Evolutionary conservation across 1,284 basidiomycete species (phyloP), one percentile per base, ranked within the genome.

Genomic region (Tausonia pullulans): DNA sequence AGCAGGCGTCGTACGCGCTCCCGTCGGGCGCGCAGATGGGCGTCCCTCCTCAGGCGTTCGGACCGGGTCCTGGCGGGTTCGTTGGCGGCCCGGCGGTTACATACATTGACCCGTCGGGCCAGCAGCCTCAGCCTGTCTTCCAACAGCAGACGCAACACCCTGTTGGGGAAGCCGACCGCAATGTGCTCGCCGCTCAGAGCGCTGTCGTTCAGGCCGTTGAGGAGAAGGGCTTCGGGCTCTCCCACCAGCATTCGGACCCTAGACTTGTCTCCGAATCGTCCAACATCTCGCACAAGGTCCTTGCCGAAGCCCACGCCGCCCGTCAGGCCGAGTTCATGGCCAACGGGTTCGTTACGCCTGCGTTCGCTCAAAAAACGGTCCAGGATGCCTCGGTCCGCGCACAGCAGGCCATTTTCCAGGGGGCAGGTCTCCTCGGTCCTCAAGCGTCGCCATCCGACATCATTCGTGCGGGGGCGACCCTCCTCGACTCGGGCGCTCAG

Each of bases 181-280:
- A 58, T 4, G 43, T 57, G 3, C 39, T 39, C 4, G 63, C 63
- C 8, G 63, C 63, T 2, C 50, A 60, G 40, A 46, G 49, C 3
- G 63, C 59, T 10, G 59, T 65, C 48, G 55, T 60, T n/a, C 59
- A 65, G 41, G 58, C 59, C 7, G 59, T 65, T 16, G 59, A 61
- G 50, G 62, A 58, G 43, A 53, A 50, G n/a, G 46, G 50, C n/a
- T 58, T 57, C 56, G 62, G 55, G 8, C 49, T 49, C 8, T 63
- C 44, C 40, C 50, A 55, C 11, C 49, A 50, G 48, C 55, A 27
- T 5, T 55, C 49, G 0, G 54, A 63, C 44, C 62, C 59, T 16
- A 11, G 44, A 9, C 59, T 65, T 49, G 63, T 65, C 16, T 52
- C 63, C 39, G 63, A 65, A 40, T 65, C 59, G 8, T 50, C 40